phyloP scores from a whole-genome alignment of 1,284 basidiomycete genomes.

The Pseudozyma flocculosa region DNA sequence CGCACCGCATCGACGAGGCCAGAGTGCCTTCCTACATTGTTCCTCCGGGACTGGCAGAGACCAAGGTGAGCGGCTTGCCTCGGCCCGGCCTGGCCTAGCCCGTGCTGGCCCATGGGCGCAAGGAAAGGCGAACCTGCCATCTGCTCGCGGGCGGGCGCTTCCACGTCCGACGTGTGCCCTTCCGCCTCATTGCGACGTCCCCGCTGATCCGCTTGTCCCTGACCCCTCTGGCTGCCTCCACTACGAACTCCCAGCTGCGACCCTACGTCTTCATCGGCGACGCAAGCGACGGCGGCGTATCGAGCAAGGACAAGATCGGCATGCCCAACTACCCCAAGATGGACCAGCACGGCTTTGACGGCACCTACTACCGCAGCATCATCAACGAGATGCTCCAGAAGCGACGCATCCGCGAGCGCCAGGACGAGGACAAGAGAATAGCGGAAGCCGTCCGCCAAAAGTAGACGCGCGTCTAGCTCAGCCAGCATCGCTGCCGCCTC shows the following conservation, averaged over 20 bases:
- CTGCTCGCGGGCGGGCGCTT: too few species aligned
- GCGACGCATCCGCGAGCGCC: constrained; percentile 30
- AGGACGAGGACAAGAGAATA: constrained; percentile 20
- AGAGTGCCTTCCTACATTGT: constrained; percentile 50
- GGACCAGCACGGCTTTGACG: constrained; percentile 43
- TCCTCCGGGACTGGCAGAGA: constrained; percentile 51
- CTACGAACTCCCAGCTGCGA: constrained; percentile 39
- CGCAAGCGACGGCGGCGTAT: constrained; percentile 34
- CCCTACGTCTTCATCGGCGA: constrained; percentile 49
- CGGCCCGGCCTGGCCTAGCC: background rate
- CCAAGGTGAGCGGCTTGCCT: constrained; percentile 41
- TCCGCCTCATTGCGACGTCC: too few species aligned
- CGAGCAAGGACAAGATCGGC: constrained; percentile 34
- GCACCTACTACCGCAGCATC: constrained; percentile 44
- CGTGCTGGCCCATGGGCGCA: too few species aligned
- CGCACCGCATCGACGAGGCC: constrained; percentile 47
- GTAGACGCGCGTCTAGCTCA: too few species aligned
- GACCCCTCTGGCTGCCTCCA: too few species aligned
- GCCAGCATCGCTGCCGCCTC: too few species aligned
- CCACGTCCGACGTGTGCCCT: background rate
- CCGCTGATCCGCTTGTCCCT: too few species aligned
- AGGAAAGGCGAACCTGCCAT: too few species aligned
- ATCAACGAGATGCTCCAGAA: constrained; percentile 42
- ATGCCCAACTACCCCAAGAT: constrained; percentile 47
- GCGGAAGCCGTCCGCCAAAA: background rate